Evolutionary conservation across 176 grass and related monocot genomes (phyloP), one percentile per base, ranked within the genome.

Genomic region (Lolium rigidum): DNA sequence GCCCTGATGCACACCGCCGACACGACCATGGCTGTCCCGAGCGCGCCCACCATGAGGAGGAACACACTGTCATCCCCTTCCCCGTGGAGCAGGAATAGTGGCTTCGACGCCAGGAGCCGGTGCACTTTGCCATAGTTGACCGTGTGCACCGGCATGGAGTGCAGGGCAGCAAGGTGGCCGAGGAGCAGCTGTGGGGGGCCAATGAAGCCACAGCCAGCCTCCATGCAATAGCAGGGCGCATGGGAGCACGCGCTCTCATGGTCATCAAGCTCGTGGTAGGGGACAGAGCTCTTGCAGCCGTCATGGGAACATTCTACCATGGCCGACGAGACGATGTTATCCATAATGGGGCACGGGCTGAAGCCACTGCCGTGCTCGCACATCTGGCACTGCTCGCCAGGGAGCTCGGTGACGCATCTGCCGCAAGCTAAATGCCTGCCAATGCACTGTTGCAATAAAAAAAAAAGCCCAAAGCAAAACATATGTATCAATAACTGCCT

Each of bases 391-490:
- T 3, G 15, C 24, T 58, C 58, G 11, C 0, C 1, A 5, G 2
- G 17, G 16, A 62, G 41, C 70, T 50, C n/a, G 41, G 13, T 1
- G 1, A 58, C 41, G 82, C 82, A 76, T 11, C 12, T 14, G 7
- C 46, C 2, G 41, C 82, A 84, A 18, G 72, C 82, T 43, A 84
- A 21, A 58, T 84, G 82, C 25, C 82, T 70, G 17, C 20, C 82
- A 13, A 10, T 28, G 82, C 84, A 86, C 84, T 79, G 75, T 50
- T 38, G 3, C 50, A 11, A 48, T 31, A 63, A 50, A n/a, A n/a
- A 35, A 50, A 13, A 0, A 50, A 13, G 46, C 46, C 46, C 46
- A 48, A 48, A 48, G 48, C 48, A 50, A 50, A 2, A 14, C 48
- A 50, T 50, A 50, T 50, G 11, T 50, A 50, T 50, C 10, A 50